Conservation (phyloP, 768 basidiomycete genomes). For the Tephrocybe sp. region DNA sequence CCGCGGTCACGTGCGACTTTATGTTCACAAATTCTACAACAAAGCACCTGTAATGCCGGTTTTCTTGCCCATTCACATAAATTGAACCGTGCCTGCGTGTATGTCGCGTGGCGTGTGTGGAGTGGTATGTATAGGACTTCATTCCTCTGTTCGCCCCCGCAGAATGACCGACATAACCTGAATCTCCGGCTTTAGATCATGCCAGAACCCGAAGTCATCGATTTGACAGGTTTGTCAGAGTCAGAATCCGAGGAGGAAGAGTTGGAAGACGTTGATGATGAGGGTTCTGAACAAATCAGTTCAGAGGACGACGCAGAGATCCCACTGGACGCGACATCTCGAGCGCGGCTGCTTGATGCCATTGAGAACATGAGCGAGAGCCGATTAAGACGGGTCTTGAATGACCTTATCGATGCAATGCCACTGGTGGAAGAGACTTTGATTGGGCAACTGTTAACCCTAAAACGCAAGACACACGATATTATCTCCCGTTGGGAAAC, state of each 20-base stretch:
- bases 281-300: conserved; percentile 25
- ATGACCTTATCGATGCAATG: conserved; percentile 35
- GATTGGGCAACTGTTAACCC: conserved; percentile 42
- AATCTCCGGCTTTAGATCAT: conserved; percentile 23
- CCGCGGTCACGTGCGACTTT: conserved; percentile 17
- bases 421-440: conserved; percentile 43
- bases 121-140: conserved; percentile 7
- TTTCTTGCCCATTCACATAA: background rate
- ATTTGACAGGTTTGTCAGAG: conserved; percentile 41
- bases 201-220: conserved; percentile 38
- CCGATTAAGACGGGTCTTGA: conserved; percentile 42
- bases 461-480: conserved; percentile 32
- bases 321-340: conserved; percentile 37
- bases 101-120: conserved; percentile 3
- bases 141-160: background rate
- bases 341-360: conserved; percentile 40
- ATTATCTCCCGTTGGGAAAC: conserved; percentile 45
- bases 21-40: background rate
- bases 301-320: conserved; percentile 34
- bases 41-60: background rate
- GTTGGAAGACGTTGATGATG: conserved; percentile 18
- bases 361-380: conserved; percentile 42
- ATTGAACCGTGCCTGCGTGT: background rate
- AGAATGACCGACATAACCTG: conserved; percentile 6
- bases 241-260: conserved; percentile 24